Base-by-base conservation (phyloP, 2,329 filamentous ascomycete species). In the Cladobotryum mycophilum region DNA sequence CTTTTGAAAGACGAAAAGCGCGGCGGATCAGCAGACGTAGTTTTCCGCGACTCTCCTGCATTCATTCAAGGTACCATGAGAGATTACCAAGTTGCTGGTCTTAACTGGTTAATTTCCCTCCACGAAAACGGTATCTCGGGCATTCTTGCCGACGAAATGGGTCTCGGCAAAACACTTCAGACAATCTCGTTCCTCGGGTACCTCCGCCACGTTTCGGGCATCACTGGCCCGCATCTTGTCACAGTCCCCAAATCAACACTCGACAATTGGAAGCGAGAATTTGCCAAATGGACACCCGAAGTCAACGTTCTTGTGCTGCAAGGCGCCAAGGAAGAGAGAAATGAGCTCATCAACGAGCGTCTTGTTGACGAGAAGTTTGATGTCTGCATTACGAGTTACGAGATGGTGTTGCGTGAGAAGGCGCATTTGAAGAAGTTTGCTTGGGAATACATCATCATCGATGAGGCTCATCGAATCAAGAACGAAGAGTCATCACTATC, bases 361-460 rank as follows among this genome's bases (percentile, higher is more conserved):
- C 77, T 99, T n/a, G 78, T 95, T 15, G 88, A 95, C 53, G 90
- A 96, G 67, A 89, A 95, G 58, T 99, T 99, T 60, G 93, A 99
- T 62, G 92, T 97, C 15, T 96, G 92, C 72, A 88, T 99, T 66
- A 99, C 93, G 13, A 96, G 91, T 67, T 99, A 99, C 72, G 93
- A 99, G 69, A 97, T 99, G 92, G 90, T 99, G 53, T 77, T 99
- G 12, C 84, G 93, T 52, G 93, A 99, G 66, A 97, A 99, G 73
- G 78, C 88, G 1, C 89, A 96, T 60, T 70, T 99, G 58, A 96
- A 93, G 73, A 97, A 97, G 69, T 95, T 99, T 67, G 91, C 93
- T 0, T 99, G 93, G 93, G 92, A 99, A 68, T 99, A 99, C 70
- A 99, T 99, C 69, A 96, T 99, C 60, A 96, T 99, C 57, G 93